phyloP scores from a whole-genome alignment of 2,329 filamentous ascomycete genomes.

The Thyridium curvatum region DNA sequence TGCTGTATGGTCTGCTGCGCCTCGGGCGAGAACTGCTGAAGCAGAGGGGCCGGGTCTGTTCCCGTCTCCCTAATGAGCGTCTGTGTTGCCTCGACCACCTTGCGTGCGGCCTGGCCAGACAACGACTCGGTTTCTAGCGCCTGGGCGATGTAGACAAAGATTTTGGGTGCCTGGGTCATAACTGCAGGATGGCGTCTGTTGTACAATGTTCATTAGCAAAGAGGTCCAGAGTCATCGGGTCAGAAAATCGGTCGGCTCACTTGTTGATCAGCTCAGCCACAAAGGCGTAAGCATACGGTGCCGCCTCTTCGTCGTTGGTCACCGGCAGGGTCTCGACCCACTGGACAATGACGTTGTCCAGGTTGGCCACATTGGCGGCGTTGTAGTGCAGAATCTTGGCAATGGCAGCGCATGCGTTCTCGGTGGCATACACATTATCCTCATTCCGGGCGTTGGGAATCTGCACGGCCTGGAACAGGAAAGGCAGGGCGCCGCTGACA shows the following conservation, averaged over 20 bases:
- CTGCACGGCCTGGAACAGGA: conserved; percentile 78
- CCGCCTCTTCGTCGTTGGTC: conserved; percentile 92
- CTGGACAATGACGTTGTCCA: conserved; percentile 68
- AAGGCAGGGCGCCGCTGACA: conserved; percentile 69
- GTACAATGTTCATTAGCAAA: too few species aligned
- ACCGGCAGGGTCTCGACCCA: conserved; percentile 92
- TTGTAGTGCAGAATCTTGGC: conserved; percentile 97
- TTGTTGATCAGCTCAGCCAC: conserved; percentile 86
- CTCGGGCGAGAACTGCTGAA: conserved; percentile 70
- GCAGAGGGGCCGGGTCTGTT: conserved; percentile 68
- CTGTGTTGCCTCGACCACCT: conserved; percentile 74
- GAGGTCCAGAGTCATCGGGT: too few species aligned
- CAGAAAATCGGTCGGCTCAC: conserved; percentile 71
- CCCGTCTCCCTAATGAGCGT: conserved; percentile 66
- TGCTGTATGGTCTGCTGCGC: conserved; percentile 74
- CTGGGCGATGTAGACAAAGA: conserved; percentile 80
- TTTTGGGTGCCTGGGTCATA: conserved; percentile 67
- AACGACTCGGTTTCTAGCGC: conserved; percentile 88
- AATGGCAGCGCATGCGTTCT: conserved; percentile 94
- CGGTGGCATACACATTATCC: conserved; percentile 93
- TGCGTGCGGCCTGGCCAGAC: conserved; percentile 72
- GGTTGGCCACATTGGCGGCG: conserved; percentile 65
- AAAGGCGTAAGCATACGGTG: conserved; percentile 92
- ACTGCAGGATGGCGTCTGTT: conserved; percentile 82
- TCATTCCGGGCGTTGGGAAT: conserved; percentile 78